These are phyloP conservation scores for Flaveria sonorensis DNA, from an alignment of 129 eudicot species.

Conservation along the genomic window DNA sequence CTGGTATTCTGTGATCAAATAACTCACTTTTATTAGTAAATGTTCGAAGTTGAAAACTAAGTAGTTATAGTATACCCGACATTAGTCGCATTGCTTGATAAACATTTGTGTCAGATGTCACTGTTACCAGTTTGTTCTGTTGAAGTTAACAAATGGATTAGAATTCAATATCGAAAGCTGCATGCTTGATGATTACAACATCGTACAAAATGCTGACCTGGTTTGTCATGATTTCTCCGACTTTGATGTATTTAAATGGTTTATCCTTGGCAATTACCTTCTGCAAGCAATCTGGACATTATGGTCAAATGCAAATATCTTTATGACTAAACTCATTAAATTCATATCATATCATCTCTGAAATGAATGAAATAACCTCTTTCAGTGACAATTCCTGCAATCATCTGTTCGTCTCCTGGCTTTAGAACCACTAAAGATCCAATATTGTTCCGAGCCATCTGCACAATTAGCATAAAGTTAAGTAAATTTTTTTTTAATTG, in stretches of 20 bases:
- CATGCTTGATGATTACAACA: neutral
- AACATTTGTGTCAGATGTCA: constrained; percentile 76
- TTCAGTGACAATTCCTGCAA: constrained; percentile 87
- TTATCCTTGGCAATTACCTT: constrained; percentile 71
- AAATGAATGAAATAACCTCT: constrained; percentile 58
- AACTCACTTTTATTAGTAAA: neutral
- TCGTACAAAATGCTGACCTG: constrained; percentile 45
- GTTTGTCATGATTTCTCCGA: constrained; percentile 81
- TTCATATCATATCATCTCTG: neutral
- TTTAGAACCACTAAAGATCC: constrained; percentile 90
- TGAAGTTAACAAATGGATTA: neutral
- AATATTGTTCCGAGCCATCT: constrained; percentile 82
- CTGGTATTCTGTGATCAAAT: constrained; percentile 57
- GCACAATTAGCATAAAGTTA: constrained; percentile 14
- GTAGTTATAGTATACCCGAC: constrained; percentile 58
- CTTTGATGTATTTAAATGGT: constrained; percentile 59
- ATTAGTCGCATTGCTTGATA: constrained; percentile 87
- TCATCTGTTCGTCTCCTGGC: constrained; percentile 72
- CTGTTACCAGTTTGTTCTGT: constrained; percentile 72
- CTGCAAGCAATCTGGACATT: constrained; percentile 60
- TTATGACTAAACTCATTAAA: neutral
- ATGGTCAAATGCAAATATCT: neutral
- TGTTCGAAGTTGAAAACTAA: neutral
- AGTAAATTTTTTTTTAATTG: neutral
- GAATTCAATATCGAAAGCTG: neutral